These are phyloP conservation scores for Hyaloperonospora brassicae DNA, from an alignment of 352 stramenopile species.

Conservation along the genomic window DNA sequence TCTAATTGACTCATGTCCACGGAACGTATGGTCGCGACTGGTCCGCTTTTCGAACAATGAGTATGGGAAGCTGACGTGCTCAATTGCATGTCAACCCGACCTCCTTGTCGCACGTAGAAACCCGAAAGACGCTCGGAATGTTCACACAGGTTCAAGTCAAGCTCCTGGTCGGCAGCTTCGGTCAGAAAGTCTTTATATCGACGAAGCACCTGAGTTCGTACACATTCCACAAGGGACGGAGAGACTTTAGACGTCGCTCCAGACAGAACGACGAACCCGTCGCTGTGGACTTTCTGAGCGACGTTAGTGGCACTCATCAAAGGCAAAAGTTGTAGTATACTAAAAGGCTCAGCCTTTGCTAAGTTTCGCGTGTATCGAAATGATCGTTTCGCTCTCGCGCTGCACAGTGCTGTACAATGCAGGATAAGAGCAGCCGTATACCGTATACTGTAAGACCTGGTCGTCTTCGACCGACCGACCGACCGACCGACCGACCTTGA, in stretches of 20 bases:
- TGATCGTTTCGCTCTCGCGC: slow-evolving; percentile 3
- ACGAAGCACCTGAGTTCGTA: slow-evolving; percentile 26
- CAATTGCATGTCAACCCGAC: slow-evolving; percentile 67
- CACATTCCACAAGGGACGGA: slow-evolving; percentile 12
- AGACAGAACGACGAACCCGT: slow-evolving; percentile 43
- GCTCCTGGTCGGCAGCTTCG: slow-evolving; percentile 16
- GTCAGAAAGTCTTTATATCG: slow-evolving; percentile 35
- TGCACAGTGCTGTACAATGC: background rate
- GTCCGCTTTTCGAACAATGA: slow-evolving; percentile 1
- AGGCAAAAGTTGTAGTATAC: background rate
- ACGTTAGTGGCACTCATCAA: slow-evolving; percentile 16
- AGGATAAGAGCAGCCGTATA: slow-evolving; percentile 9
- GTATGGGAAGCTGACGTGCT: slow-evolving; percentile 17
- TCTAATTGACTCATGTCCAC: slow-evolving; percentile 27
- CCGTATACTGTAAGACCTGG: background rate
- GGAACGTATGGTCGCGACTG: slow-evolving; percentile 11
- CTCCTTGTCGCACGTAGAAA: slow-evolving; percentile 66
- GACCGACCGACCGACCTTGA: no score
- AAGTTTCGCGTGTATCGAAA: slow-evolving; percentile 5
- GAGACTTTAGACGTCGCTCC: slow-evolving; percentile 10
- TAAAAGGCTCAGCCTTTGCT: background rate
- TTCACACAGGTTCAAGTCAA: slow-evolving; percentile 30
- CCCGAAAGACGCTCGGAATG: slow-evolving; percentile 48
- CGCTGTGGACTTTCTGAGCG: slow-evolving; percentile 27
- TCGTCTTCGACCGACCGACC: no score